These are phyloP conservation scores for Scheffersomyces coipomensis DNA, from an alignment of 805 yeast species.

Conservation along the genomic window DNA sequence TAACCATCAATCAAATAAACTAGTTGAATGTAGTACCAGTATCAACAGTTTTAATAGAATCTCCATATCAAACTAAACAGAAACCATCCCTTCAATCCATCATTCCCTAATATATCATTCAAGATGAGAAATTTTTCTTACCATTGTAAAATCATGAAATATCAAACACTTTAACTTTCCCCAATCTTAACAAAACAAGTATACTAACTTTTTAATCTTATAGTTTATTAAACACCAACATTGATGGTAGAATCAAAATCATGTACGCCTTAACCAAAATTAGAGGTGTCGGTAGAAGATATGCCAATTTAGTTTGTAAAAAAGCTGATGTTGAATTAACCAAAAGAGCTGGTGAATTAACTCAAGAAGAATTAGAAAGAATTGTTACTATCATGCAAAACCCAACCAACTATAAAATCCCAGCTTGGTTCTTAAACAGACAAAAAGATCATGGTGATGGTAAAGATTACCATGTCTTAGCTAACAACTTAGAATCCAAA, in stretches of 20 bases:
- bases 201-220: conserved; percentile 24
- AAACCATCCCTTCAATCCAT: too few species aligned
- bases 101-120: too few species aligned
- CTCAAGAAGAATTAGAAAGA: conserved; percentile 99
- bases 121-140: too few species aligned
- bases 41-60: too few species aligned
- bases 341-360: conserved; percentile 99
- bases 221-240: conserved; percentile 99
- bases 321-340: conserved; percentile 98
- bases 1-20: too few species aligned
- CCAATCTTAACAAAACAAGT: too few species aligned
- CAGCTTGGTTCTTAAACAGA: conserved; percentile 99
- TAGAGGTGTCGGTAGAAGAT: conserved; percentile 99
- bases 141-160: too few species aligned
- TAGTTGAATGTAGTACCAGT: too few species aligned
- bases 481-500: conserved; percentile 98
- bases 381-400: conserved; percentile 99
- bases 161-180: too few species aligned
- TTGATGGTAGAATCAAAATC: conserved; percentile 99
- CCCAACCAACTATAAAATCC: conserved; percentile 99
- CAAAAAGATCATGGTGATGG: conserved; percentile 98
- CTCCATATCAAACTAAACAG: too few species aligned
- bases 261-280: conserved; percentile 99
- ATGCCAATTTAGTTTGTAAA: conserved; percentile 99
- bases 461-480: conserved; percentile 98